Evolutionary conservation across 768 basidiomycete species (phyloP).

Genomic region (Thelephora aurantiotincta): DNA sequence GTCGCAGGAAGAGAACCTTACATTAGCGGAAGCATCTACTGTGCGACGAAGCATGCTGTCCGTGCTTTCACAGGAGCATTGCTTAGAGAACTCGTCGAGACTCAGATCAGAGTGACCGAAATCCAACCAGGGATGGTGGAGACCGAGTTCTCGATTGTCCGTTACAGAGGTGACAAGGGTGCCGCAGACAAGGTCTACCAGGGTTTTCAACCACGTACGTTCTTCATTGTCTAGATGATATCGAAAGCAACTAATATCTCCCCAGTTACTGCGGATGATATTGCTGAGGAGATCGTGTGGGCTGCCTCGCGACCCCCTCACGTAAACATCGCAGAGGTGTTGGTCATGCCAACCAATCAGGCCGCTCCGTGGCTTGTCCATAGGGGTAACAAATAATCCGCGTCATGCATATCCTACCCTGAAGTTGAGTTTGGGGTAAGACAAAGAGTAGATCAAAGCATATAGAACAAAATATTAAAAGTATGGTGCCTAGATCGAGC

Average conservation of each 20-base stretch:
- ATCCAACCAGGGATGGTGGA: constrained; percentile 94
- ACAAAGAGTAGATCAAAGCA: constrained; percentile 2
- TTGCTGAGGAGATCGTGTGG: constrained; percentile 98
- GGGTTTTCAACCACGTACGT: constrained; percentile 74
- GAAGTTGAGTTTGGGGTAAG: constrained; percentile 5
- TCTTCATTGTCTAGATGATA: constrained; percentile 1
- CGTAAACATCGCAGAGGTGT: constrained; percentile 79
- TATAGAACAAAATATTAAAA: neutral
- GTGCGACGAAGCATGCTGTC: constrained; percentile 82
- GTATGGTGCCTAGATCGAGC: neutral
- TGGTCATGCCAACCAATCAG: constrained; percentile 70
- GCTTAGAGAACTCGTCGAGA: constrained; percentile 80
- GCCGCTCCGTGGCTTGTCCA: constrained; percentile 54
- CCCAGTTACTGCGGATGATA: constrained; percentile 68
- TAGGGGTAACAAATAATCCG: constrained; percentile 28
- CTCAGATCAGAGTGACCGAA: constrained; percentile 86
- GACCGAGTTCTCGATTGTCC: constrained; percentile 84
- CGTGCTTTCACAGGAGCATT: constrained; percentile 75
- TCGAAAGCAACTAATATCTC: neutral
- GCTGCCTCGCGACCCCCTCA: constrained; percentile 83
- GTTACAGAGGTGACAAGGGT: constrained; percentile 73
- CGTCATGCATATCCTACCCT: constrained; percentile 2
- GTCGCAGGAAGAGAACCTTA: constrained; percentile 69
- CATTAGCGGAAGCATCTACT: constrained; percentile 84
- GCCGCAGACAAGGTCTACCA: constrained; percentile 86